These are phyloP conservation scores for Termitomyces sp. DNA, from an alignment of 768 basidiomycete species.

Conservation along the genomic window DNA sequence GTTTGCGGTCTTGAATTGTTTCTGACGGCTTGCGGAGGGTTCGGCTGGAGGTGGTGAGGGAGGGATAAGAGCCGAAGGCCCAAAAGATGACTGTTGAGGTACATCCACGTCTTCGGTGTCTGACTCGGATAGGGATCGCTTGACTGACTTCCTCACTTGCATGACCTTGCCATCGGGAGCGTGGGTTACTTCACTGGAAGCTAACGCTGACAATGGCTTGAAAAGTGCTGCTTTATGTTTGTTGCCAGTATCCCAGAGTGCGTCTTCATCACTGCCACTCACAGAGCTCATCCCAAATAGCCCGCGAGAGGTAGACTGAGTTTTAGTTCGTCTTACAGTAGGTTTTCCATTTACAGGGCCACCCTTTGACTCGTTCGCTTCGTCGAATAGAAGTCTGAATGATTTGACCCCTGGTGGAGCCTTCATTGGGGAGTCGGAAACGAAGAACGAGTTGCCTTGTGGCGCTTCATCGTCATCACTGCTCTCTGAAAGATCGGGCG, in stretches of 20 bases:
- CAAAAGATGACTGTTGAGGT: conserved; percentile 1
- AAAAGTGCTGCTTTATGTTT: conserved; percentile 3
- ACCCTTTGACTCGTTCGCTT: conserved; percentile 18
- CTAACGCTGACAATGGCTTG: not conserved
- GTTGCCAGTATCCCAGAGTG: conserved; percentile 5
- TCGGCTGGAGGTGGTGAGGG: conserved; percentile 63
- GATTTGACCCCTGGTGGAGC: conserved; percentile 48
- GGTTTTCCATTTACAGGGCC: conserved; percentile 5
- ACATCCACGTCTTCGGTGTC: conserved; percentile 21
- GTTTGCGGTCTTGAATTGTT: conserved; percentile 29
- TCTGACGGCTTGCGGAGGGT: conserved; percentile 17
- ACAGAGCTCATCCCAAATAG: conserved; percentile 11
- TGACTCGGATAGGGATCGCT: conserved; percentile 38
- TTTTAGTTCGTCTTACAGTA: conserved; percentile 8
- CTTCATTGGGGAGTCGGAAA: conserved; percentile 74
- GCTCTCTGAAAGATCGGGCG: conserved; percentile 21
- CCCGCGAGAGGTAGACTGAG: conserved; percentile 3
- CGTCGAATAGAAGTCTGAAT: conserved; percentile 69
- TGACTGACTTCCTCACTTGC: conserved; percentile 23
- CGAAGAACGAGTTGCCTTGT: conserved; percentile 44
- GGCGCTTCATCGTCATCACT: conserved; percentile 34
- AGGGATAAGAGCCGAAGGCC: conserved; percentile 44
- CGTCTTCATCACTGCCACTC: conserved; percentile 8
- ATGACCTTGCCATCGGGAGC: not conserved
- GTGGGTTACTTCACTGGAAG: not conserved